phyloP scores from a whole-genome alignment of 2,329 filamentous ascomycete species.

The Pyrenochaeta sp. region DNA sequence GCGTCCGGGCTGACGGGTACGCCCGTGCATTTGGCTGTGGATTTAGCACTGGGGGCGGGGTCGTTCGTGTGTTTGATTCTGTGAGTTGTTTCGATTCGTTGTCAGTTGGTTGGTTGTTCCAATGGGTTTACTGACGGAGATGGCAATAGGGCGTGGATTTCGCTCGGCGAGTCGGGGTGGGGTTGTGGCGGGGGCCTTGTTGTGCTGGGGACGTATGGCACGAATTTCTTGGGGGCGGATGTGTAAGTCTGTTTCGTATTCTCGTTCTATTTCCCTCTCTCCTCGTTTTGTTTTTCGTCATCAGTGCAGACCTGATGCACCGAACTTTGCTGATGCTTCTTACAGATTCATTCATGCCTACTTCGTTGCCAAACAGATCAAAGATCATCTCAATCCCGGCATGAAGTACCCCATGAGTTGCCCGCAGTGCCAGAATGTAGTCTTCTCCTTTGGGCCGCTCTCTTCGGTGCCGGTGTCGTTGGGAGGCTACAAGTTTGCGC shows the following conservation, averaged over 20 bases:
- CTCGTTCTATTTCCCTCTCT: neutral
- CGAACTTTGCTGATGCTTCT: constrained; percentile 2
- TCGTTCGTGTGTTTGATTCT: constrained; percentile 34
- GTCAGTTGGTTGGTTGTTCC: neutral
- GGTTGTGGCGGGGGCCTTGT: constrained; percentile 7
- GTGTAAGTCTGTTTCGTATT: constrained; percentile 28
- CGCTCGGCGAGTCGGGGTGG: constrained; percentile 9
- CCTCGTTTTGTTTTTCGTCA: neutral
- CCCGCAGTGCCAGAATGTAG: constrained; percentile 32
- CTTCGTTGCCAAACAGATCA: constrained; percentile 26
- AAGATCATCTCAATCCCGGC: constrained; percentile 20
- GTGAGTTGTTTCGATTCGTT: neutral
- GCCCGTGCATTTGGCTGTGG: constrained; percentile 32
- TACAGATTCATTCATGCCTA: constrained; percentile 33
- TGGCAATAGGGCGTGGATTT: constrained; percentile 23
- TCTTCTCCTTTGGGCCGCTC: no score
- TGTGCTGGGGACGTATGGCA: constrained; percentile 38
- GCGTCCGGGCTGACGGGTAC: constrained; percentile 33
- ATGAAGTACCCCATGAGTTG: constrained; percentile 27
- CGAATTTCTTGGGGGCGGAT: constrained; percentile 37
- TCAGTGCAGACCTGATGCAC: neutral
- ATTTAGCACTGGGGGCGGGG: constrained; percentile 25
- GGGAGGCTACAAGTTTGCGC: constrained; percentile 11
- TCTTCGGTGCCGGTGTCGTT: no score
- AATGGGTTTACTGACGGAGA: neutral